Percentiles rank a stretch among this genome's conserved stretches.
These are phyloP conservation scores for Phytophthora melonis DNA, from an alignment of 352 stramenopile species.

Conservation along the genomic window DNA sequence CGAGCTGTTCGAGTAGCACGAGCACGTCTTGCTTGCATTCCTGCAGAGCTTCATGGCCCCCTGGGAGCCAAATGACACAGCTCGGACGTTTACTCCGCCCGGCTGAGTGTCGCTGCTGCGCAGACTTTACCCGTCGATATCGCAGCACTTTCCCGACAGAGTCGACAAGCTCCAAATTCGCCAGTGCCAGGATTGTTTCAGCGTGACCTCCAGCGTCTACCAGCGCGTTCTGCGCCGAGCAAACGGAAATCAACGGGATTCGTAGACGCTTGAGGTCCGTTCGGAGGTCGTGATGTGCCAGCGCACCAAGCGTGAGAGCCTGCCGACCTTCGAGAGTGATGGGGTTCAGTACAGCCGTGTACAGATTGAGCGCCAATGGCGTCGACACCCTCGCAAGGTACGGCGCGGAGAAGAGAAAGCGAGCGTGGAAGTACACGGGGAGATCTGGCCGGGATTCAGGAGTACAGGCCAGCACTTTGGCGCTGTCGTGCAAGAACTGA, in stretches of 20 bases:
- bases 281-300: slow-evolving; percentile 86
- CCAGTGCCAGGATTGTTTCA: slow-evolving; percentile 69
- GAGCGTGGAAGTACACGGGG: slow-evolving; percentile 95
- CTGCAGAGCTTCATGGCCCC: slow-evolving; percentile 95
- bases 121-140: slow-evolving; percentile 32
- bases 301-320: slow-evolving; percentile 89
- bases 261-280: slow-evolving; percentile 55
- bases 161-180: slow-evolving; percentile 68
- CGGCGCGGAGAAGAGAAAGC: slow-evolving; percentile 93
- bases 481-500: slow-evolving; percentile 94
- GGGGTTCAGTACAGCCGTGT: slow-evolving; percentile 95
- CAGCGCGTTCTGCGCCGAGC: slow-evolving; percentile 89
- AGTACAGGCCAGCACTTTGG: slow-evolving; percentile 94
- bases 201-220: slow-evolving; percentile 85
- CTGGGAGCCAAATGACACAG: slow-evolving; percentile 87
- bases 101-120: slow-evolving; percentile 24
- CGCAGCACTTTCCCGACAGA: slow-evolving; percentile 84
- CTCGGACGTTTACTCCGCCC: slow-evolving; percentile 35
- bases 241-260: slow-evolving; percentile 89
- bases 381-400: slow-evolving; percentile 94
- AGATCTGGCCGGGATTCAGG: slow-evolving; percentile 92
- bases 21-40: slow-evolving; percentile 91
- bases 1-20: slow-evolving; percentile 92
- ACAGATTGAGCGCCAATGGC: slow-evolving; percentile 95
- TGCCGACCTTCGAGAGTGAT: slow-evolving; percentile 93